phyloP scores from a whole-genome alignment of 192 early-diverging fungal genomes.

The Bifiguratus adelaidae region DNA sequence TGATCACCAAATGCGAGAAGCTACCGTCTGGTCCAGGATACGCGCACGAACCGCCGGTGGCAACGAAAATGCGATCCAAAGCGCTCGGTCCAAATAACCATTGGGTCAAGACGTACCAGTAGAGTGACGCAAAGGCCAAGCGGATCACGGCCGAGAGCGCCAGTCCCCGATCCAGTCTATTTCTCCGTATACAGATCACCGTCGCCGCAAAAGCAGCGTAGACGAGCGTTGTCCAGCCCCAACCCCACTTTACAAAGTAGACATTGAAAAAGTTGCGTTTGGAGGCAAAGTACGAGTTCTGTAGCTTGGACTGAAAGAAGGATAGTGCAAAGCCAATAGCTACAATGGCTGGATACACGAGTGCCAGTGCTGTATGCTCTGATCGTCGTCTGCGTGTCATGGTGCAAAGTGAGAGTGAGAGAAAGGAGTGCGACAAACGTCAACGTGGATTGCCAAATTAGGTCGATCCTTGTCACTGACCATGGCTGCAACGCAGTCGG shows the following conservation, averaged over 20 bases:
- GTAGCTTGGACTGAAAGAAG: too few relatives aligned
- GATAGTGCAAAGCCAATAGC: too few relatives aligned
- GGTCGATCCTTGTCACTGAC: too few relatives aligned
- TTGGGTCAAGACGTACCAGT: slow-evolving; percentile 79
- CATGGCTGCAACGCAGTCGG: too few relatives aligned
- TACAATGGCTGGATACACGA: too few relatives aligned
- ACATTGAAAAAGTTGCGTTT: slow-evolving; percentile 71
- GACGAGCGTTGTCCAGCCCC: slow-evolving; percentile 77
- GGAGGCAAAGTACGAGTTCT: slow-evolving; percentile 38
- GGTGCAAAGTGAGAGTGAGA: too few relatives aligned
- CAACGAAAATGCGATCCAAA: slow-evolving; percentile 66
- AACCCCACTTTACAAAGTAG: slow-evolving; percentile 72
- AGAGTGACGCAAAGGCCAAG: slow-evolving; percentile 55
- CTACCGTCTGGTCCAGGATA: slow-evolving; percentile 6
- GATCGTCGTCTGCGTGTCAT: too few relatives aligned
- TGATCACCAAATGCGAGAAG: slow-evolving; percentile 5
- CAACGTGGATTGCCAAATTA: too few relatives aligned
- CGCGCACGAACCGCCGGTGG: slow-evolving; percentile 58
- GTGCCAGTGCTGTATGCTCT: too few relatives aligned
- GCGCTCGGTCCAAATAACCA: slow-evolving; percentile 78
- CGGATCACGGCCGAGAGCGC: too few relatives aligned
- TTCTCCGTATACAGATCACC: slow-evolving; percentile 16
- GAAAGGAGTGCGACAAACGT: too few relatives aligned
- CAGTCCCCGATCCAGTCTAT: slow-evolving; percentile 6
- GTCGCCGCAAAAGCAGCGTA: slow-evolving; percentile 36